phyloP scores from a whole-genome alignment of 2,329 filamentous ascomycete species.

The Pezicula carpinea region DNA sequence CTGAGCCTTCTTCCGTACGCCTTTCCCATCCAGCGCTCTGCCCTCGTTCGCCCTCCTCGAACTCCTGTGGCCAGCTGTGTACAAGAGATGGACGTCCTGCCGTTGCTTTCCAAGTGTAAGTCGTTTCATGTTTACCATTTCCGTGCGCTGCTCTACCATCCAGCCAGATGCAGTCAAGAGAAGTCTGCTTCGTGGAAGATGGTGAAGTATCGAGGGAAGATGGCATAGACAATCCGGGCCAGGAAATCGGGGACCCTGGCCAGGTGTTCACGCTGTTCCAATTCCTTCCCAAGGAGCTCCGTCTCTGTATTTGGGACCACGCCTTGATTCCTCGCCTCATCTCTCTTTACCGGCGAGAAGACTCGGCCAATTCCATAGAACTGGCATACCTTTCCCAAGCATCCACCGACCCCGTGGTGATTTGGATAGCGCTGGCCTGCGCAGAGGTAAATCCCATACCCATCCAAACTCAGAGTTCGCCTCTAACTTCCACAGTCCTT shows the following conservation, averaged over 20 bases:
- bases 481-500: not conserved
- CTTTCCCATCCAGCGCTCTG: no score
- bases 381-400: not conserved
- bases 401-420: not conserved
- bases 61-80: no score
- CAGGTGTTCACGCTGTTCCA: not conserved
- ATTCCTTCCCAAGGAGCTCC: not conserved
- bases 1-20: no score
- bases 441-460: not conserved
- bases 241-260: no score
- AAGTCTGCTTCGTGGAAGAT: no score
- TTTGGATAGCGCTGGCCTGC: conserved; percentile 1
- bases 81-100: no score
- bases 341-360: not conserved
- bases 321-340: not conserved
- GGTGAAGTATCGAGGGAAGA: not conserved
- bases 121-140: no score
- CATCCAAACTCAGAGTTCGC: not conserved
- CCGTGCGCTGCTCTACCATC: no score
- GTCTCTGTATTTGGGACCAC: not conserved
- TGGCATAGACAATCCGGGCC: not conserved
- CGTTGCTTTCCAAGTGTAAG: no score
- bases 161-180: no score
- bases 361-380: not conserved
- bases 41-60: no score